phyloP scores from a whole-genome alignment of 495 filamentous ascomycete species.

The Achaetomiella virescens region DNA sequence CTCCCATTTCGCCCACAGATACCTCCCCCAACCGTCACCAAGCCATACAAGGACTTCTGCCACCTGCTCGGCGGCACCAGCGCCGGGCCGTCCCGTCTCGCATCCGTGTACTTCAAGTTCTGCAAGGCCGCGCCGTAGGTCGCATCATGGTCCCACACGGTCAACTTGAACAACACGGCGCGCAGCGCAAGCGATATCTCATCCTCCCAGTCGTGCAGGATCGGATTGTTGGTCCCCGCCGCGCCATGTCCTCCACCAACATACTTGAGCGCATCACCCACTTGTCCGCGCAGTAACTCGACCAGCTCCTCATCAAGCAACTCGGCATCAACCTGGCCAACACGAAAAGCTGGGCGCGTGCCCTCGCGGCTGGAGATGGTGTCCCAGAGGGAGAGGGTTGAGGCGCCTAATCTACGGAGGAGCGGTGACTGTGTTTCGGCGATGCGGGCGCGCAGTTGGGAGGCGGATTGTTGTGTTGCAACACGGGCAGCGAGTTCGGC shows the following conservation, averaged over 20 bases:
- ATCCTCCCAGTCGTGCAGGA: slow-evolving; percentile 72
- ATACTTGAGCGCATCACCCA: slow-evolving; percentile 84
- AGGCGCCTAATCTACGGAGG: slow-evolving; percentile 47
- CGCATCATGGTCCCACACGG: slow-evolving; percentile 92
- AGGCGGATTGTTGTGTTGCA: slow-evolving; percentile 51
- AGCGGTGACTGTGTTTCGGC: slow-evolving; percentile 61
- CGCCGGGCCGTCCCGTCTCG: slow-evolving; percentile 57
- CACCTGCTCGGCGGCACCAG: slow-evolving; percentile 56
- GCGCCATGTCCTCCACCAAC: slow-evolving; percentile 59
- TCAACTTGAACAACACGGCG: slow-evolving; percentile 82
- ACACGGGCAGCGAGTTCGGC: slow-evolving; percentile 51
- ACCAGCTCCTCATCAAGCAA: slow-evolving; percentile 92
- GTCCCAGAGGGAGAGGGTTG: slow-evolving; percentile 60
- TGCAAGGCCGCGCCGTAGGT: slow-evolving; percentile 92
- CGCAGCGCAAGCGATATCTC: slow-evolving; percentile 78
- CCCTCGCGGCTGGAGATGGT: slow-evolving; percentile 67
- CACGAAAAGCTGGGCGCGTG: slow-evolving; percentile 78
- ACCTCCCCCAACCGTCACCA: slow-evolving; percentile 84
- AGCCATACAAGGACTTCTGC: slow-evolving; percentile 80
- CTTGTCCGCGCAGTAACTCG: slow-evolving; percentile 75
- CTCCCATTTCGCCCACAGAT: slow-evolving; percentile 87
- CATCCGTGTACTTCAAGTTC: slow-evolving; percentile 84
- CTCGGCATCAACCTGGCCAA: slow-evolving; percentile 95
- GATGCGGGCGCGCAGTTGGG: slow-evolving; percentile 50
- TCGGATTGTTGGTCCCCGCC: slow-evolving; percentile 8